Conservation (phyloP, 768 basidiomycete species). For the Boletus barrowsii region DNA sequence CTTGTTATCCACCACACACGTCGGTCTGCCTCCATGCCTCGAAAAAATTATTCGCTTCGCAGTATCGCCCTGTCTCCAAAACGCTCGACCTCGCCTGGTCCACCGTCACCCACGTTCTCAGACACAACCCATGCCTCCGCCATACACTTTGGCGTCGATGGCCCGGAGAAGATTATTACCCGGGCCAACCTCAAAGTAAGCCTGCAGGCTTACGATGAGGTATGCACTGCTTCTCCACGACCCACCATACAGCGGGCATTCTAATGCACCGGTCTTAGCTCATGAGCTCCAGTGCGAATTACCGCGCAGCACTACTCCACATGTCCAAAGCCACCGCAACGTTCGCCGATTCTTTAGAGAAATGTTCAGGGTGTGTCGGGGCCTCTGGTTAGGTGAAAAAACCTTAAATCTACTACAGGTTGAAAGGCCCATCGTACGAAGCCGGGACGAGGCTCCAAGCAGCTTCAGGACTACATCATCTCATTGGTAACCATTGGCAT, state of each 20-base stretch:
- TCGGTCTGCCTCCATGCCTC: slow-evolving; percentile 39
- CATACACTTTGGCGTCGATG: slow-evolving; percentile 71
- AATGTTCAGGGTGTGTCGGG: slow-evolving; percentile 68
- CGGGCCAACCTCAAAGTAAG: slow-evolving; percentile 74
- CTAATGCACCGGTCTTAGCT: slow-evolving; percentile 50
- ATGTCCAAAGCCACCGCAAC: slow-evolving; percentile 82
- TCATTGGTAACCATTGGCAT: slow-evolving; percentile 91
- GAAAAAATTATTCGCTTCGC: slow-evolving; percentile 55
- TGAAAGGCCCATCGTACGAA: slow-evolving; percentile 80
- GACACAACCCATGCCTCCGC: slow-evolving; percentile 76
- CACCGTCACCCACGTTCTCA: slow-evolving; percentile 83
- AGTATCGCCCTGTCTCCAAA: slow-evolving; percentile 47
- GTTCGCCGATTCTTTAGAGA: slow-evolving; percentile 85
- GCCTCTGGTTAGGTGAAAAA: not conserved
- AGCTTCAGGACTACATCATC: slow-evolving; percentile 83
- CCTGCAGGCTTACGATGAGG: slow-evolving; percentile 78
- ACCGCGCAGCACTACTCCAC: slow-evolving; percentile 74
- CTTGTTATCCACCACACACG: slow-evolving; percentile 12
- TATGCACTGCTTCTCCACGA: slow-evolving; percentile 27
- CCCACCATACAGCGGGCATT: not conserved
- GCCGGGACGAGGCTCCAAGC: slow-evolving; percentile 80
- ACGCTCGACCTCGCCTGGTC: slow-evolving; percentile 48
- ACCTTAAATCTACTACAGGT: slow-evolving; percentile 34
- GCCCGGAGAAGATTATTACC: slow-evolving; percentile 81
- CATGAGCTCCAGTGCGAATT: slow-evolving; percentile 69